Conservation (phyloP, 345 rosid species). For the Stellera chamaejasme region DNA sequence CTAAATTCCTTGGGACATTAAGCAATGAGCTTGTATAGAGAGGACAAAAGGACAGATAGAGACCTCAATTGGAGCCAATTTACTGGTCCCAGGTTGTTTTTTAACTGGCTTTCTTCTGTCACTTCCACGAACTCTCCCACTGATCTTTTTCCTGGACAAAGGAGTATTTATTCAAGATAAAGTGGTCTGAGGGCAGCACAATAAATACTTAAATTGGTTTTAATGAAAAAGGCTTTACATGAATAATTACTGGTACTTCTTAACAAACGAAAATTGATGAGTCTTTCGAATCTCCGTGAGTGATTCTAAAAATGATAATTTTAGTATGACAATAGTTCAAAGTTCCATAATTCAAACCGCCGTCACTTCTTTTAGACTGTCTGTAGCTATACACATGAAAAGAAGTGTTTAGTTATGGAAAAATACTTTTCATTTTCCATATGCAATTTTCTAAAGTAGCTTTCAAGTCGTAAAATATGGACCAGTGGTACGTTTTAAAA, state of each 20-base stretch:
- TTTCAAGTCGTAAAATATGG: no score
- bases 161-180: conserved; percentile 7
- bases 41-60: conserved; percentile 15
- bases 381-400: no score
- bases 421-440: no score
- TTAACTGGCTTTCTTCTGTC: conserved; percentile 65
- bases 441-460: no score
- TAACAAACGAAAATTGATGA: neutral
- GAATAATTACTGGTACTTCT: no score
- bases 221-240: no score
- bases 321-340: no score
- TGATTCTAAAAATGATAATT: neutral
- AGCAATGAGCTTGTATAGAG: neutral
- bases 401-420: no score
- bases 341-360: no score
- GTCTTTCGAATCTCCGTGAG: neutral
- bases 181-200: neutral
- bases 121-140: conserved; percentile 47
- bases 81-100: conserved; percentile 45
- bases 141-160: conserved; percentile 59
- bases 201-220: no score
- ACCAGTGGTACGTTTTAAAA: no score
- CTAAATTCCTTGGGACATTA: conserved; percentile 2
- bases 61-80: conserved; percentile 76
- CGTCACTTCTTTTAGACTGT: no score